A percentile compares a stretch with the other conserved stretches of the same genome.
phyloP scores from a whole-genome alignment of 2,329 filamentous ascomycete genomes.

The Colletotrichum musae region DNA sequence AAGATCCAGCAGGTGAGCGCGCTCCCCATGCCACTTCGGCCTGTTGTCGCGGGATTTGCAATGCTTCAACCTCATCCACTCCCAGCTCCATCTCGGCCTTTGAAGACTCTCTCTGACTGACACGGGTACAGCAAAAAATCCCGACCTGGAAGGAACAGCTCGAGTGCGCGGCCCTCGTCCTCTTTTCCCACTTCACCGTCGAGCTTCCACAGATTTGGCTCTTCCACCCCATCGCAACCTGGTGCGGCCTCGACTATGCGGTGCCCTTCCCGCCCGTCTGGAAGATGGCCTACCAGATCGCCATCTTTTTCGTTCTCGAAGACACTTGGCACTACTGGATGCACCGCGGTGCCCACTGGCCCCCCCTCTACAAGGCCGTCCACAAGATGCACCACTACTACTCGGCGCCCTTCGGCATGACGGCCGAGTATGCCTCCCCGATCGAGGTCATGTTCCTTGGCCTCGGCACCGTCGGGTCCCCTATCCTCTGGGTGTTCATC shows the following conservation, averaged over 20 bases:
- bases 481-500: conserved; percentile 85
- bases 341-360: conserved; percentile 94
- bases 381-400: conserved; percentile 99
- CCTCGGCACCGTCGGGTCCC: conserved; percentile 85
- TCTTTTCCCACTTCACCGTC: conserved; percentile 96
- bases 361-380: conserved; percentile 93
- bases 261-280: conserved; percentile 89
- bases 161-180: conserved; percentile 92
- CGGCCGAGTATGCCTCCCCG: conserved; percentile 96
- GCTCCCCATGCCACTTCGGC: background rate
- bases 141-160: conserved; percentile 93
- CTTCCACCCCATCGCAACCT: conserved; percentile 97
- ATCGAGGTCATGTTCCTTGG: conserved; percentile 97
- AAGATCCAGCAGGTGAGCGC: conserved; percentile 88
- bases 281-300: conserved; percentile 93
- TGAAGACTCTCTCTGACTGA: background rate
- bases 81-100: background rate
- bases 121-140: conserved; percentile 74
- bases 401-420: conserved; percentile 96
- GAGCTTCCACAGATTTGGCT: conserved; percentile 99
- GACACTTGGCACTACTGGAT: conserved; percentile 99
- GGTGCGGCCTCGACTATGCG: conserved; percentile 87
- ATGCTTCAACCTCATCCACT: background rate
- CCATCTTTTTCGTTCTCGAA: conserved; percentile 94
- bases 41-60: background rate